phyloP scores from a whole-genome alignment of 2,329 filamentous ascomycete species.

The Stenocarpella maydis region DNA sequence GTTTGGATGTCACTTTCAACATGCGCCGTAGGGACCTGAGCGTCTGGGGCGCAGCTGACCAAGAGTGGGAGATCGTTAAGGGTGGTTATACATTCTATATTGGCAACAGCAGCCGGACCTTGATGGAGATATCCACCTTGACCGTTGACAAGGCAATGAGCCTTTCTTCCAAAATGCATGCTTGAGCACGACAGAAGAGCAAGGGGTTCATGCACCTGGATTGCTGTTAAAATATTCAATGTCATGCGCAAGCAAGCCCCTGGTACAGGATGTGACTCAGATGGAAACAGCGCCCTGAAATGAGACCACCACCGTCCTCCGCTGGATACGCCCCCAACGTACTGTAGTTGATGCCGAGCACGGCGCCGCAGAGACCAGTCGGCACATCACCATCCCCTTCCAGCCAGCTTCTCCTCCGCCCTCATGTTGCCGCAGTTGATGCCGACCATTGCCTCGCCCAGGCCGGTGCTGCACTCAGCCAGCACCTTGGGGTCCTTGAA shows the following conservation, averaged over 20 bases:
- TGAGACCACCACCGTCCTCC: constrained; percentile 75
- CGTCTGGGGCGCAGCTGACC: constrained; percentile 67
- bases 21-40: constrained; percentile 71
- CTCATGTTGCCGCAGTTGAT: constrained; percentile 85
- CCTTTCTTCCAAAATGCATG: not conserved
- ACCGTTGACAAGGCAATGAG: not conserved
- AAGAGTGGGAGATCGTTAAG: constrained; percentile 65
- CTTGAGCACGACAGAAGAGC: not conserved
- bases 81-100: constrained; percentile 55
- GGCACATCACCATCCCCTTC: constrained; percentile 76
- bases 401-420: constrained; percentile 82
- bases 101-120: constrained; percentile 42
- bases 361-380: too few relatives aligned
- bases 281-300: too few relatives aligned
- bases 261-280: not conserved
- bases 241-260: not conserved
- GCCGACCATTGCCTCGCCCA: constrained; percentile 98
- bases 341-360: too few relatives aligned
- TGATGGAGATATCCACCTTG: not conserved
- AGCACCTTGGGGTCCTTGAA: constrained; percentile 85
- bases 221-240: not conserved
- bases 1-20: constrained; percentile 55
- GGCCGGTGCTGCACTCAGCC: constrained; percentile 84
- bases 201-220: not conserved
- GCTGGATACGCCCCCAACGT: constrained; percentile 62